Conservation (phyloP, 169 alveolate genomes). For the Babesia caballi region DNA sequence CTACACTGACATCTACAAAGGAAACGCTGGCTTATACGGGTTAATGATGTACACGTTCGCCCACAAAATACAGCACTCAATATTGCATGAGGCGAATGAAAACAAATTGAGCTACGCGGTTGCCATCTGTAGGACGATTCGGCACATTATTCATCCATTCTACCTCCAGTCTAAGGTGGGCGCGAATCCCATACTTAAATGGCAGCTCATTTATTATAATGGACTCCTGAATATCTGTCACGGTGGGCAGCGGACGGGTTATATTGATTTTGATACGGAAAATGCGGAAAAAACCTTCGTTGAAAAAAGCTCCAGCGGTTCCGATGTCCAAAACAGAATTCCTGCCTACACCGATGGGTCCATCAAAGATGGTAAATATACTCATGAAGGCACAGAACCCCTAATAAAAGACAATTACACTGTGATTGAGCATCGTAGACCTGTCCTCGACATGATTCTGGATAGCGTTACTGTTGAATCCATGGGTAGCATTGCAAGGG, state of each 20-base stretch:
- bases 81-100: neutral
- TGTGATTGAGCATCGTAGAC: too few species aligned
- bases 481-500: too few species aligned
- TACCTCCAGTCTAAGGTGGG: neutral
- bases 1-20: neutral
- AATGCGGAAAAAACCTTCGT: neutral
- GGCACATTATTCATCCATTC: conserved; percentile 27
- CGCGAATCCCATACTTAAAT: neutral
- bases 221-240: conserved; percentile 3
- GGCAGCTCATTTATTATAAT: conserved; percentile 1
- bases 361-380: too few species aligned
- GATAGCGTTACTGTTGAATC: too few species aligned
- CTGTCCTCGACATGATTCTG: too few species aligned
- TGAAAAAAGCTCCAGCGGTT: too few species aligned
- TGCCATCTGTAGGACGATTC: neutral
- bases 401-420: too few species aligned
- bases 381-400: too few species aligned
- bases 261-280: neutral
- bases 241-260: neutral
- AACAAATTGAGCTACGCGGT: neutral
- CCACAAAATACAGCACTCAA: neutral
- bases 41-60: conserved; percentile 8
- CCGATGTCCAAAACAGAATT: too few species aligned
- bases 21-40: conserved; percentile 4
- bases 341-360: too few species aligned